Conservation (phyloP, 768 basidiomycete species). For the Paxillus ammoniavirescens region DNA sequence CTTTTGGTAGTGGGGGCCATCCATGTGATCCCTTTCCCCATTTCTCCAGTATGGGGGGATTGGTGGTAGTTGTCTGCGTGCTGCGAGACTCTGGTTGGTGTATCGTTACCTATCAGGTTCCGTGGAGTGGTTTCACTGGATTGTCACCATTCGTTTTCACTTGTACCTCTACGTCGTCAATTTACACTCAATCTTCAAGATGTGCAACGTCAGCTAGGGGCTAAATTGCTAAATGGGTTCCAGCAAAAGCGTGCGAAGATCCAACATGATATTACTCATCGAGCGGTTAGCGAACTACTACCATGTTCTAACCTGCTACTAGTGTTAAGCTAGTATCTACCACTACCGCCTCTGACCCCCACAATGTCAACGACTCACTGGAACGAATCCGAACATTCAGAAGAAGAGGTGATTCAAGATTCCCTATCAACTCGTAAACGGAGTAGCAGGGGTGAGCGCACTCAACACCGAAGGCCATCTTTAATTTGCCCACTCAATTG, state of each 20-base stretch:
- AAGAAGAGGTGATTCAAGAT: conserved; percentile 50
- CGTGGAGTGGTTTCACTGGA: background rate
- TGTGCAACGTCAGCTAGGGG: conserved; percentile 1
- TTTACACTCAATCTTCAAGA: background rate
- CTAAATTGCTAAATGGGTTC: conserved; percentile 6
- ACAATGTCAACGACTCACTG: conserved; percentile 38
- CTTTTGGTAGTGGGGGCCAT: background rate
- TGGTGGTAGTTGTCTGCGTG: background rate
- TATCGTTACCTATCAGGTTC: background rate
- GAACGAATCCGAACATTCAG: conserved; percentile 61
- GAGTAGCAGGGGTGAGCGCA: conserved; percentile 58
- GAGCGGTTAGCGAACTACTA: background rate
- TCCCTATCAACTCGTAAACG: conserved; percentile 49
- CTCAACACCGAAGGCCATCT: conserved; percentile 3
- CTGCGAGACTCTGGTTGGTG: background rate
- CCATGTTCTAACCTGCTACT: too few species aligned
- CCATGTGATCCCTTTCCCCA: too few species aligned
- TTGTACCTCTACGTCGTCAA: background rate
- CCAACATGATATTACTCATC: conserved; percentile 4
- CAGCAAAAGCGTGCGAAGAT: conserved; percentile 16
- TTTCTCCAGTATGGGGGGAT: background rate
- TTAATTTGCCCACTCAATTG: conserved; percentile 14
- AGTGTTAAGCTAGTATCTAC: too few species aligned
- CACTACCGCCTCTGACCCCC: background rate
- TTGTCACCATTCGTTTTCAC: background rate